A percentile compares a stretch with the other conserved stretches of the same genome.
Conservation (phyloP, 2,329 filamentous ascomycete species). For the Paracoccidioides brasiliensis region DNA sequence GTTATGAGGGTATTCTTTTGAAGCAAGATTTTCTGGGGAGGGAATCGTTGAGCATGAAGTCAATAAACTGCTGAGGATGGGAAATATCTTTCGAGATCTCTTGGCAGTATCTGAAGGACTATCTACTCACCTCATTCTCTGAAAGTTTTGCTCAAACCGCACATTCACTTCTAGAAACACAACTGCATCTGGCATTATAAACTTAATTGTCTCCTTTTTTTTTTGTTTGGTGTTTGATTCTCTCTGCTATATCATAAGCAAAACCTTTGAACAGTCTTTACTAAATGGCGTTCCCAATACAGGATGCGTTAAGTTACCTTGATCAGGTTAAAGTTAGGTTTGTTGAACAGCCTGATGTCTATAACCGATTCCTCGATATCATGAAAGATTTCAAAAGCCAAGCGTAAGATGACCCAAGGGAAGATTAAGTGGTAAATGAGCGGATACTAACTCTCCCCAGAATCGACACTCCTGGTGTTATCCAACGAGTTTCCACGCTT, state of each 20-base stretch:
- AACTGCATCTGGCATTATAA: background rate
- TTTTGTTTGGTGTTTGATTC: background rate
- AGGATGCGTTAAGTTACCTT: slow-evolving; percentile 83
- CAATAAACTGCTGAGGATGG: background rate
- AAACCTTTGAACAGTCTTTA: background rate
- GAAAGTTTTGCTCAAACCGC: background rate
- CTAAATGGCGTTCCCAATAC: slow-evolving; percentile 30
- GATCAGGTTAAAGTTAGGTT: slow-evolving; percentile 99
- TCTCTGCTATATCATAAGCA: background rate
- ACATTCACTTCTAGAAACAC: background rate
- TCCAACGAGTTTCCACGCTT: slow-evolving; percentile 86
- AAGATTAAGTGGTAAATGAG: background rate
- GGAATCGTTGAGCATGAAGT: background rate
- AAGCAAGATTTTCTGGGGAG: background rate
- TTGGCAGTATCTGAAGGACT: background rate
- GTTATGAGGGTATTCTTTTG: background rate
- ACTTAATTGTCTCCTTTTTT: background rate
- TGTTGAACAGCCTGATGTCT: slow-evolving; percentile 90
- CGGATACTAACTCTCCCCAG: slow-evolving; percentile 26
- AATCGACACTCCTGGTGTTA: slow-evolving; percentile 94
- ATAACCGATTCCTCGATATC: slow-evolving; percentile 92
- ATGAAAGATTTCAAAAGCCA: slow-evolving; percentile 99
- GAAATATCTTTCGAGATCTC: background rate
- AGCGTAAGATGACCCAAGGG: slow-evolving; percentile 49
- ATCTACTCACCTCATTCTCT: background rate